Evolutionary conservation across 1,139 yeast species (phyloP).

Genomic region (Zygosaccharomyces sapae): DNA sequence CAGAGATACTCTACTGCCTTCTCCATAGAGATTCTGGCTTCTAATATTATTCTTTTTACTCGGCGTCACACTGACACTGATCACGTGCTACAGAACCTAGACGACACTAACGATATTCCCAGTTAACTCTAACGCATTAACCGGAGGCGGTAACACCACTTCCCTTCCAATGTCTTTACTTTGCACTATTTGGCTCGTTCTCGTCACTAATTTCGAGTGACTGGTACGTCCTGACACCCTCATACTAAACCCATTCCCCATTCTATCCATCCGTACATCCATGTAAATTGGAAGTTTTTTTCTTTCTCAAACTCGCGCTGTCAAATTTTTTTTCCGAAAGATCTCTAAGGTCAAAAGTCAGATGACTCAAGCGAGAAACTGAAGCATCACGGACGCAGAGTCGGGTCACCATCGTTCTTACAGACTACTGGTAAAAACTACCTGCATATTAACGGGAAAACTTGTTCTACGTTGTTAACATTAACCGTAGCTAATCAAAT

Average conservation of each 20-base stretch:
- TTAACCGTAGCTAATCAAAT: constrained; percentile 6
- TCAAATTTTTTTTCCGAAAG: not conserved
- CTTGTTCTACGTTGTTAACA: not conserved
- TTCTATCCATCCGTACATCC: not conserved
- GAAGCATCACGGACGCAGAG: constrained; percentile 2
- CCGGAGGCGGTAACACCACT: no score
- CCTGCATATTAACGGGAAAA: not conserved
- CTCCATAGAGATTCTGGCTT: no score
- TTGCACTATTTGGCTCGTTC: no score
- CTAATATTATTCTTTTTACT: no score
- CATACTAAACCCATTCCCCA: not conserved
- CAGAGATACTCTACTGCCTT: no score
- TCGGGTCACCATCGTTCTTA: constrained; percentile 3
- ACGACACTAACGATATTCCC: no score
- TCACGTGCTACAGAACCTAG: no score
- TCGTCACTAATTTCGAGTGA: not conserved
- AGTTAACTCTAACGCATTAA: no score
- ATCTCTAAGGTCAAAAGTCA: not conserved
- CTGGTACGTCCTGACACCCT: not conserved
- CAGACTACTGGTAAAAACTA: constrained; percentile 2
- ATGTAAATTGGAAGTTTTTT: not conserved
- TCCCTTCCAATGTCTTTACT: no score
- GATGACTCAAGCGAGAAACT: constrained; percentile 4
- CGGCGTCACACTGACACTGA: no score
- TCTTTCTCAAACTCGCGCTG: not conserved